A percentile compares a stretch with the other conserved stretches of the same genome.
phyloP scores from a whole-genome alignment of 768 basidiomycete species.

The Suillus cothurnatus region DNA sequence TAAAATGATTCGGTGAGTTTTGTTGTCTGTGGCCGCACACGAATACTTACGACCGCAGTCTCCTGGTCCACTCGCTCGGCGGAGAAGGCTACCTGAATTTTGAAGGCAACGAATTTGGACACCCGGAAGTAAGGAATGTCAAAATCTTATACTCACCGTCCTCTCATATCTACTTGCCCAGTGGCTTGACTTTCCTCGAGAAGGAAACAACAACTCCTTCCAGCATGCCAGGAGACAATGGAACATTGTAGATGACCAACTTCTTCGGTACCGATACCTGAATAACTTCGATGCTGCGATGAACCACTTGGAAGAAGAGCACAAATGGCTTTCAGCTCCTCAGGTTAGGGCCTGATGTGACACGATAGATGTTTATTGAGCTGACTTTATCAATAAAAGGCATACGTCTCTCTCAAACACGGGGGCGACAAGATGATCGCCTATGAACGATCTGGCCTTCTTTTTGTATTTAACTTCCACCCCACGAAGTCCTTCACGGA shows the following conservation, averaged over 20 bases:
- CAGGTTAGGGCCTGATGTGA: constrained; percentile 52
- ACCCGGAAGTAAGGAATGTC: constrained; percentile 73
- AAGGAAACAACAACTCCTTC: constrained; percentile 94
- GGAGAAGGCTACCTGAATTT: constrained; percentile 99
- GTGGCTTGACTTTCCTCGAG: constrained; percentile 99
- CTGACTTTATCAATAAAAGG: constrained; percentile 44
- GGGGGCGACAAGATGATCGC: constrained; percentile 92
- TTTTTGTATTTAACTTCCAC: constrained; percentile 99
- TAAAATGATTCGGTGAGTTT: constrained; percentile 90
- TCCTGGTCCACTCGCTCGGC: constrained; percentile 89
- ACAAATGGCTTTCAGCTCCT: constrained; percentile 81
- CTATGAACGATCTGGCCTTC: constrained; percentile 88
- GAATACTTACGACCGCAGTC: constrained; percentile 42
- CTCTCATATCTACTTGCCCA: constrained; percentile 28
- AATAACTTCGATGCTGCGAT: constrained; percentile 93
- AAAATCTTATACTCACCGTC: neutral
- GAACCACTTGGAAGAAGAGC: constrained; percentile 82
- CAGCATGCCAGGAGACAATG: constrained; percentile 97
- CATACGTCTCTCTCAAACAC: constrained; percentile 92
- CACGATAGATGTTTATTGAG: neutral
- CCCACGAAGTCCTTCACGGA: constrained; percentile 88
- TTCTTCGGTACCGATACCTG: constrained; percentile 91
- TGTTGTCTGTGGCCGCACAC: neutral
- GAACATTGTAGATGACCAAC: constrained; percentile 85
- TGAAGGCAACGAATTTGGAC: constrained; percentile 97